Evolutionary conservation across 805 yeast genomes (phyloP).

Genomic region (Wickerhamomyces sydowiorum): DNA sequence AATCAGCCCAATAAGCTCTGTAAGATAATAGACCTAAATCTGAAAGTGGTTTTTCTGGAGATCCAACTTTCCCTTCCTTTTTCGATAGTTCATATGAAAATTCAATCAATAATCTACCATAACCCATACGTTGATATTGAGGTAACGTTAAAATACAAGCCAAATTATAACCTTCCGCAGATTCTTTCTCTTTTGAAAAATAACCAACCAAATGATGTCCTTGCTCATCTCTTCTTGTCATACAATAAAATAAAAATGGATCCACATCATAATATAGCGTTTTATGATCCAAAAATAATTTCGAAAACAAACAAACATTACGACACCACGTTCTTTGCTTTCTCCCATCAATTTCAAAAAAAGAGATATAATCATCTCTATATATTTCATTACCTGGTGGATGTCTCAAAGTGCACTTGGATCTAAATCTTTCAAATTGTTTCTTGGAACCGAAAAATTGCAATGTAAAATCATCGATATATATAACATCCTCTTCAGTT

Average conservation of each 20-base stretch:
- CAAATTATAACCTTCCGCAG: conserved; percentile 90
- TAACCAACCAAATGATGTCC: conserved; percentile 97
- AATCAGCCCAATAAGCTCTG: conserved; percentile 95
- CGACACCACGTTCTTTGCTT: conserved; percentile 97
- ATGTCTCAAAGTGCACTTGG: conserved; percentile 82
- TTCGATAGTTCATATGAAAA: conserved; percentile 88
- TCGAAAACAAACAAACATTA: conserved; percentile 84
- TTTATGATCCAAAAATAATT: conserved; percentile 90
- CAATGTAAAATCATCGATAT: conserved; percentile 86
- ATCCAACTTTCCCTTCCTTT: conserved; percentile 86
- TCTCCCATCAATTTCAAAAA: conserved; percentile 96
- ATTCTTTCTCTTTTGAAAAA: conserved; percentile 94
- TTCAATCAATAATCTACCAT: conserved; percentile 85
- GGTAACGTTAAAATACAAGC: conserved; percentile 97
- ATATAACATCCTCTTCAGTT: conserved; percentile 86
- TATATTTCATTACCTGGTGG: conserved; percentile 99
- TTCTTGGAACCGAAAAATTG: conserved; percentile 83
- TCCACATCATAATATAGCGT: conserved; percentile 97
- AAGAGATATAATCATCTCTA: conserved; percentile 86
- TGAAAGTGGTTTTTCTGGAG: conserved; percentile 95
- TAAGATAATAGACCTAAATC: conserved; percentile 91
- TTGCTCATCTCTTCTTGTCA: conserved; percentile 83
- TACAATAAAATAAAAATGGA: conserved; percentile 92
- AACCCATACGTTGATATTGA: conserved; percentile 93
- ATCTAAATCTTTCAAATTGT: conserved; percentile 88